phyloP scores from a whole-genome alignment of 495 filamentous ascomycete species.

The Rostrohypoxylon terebratum region DNA sequence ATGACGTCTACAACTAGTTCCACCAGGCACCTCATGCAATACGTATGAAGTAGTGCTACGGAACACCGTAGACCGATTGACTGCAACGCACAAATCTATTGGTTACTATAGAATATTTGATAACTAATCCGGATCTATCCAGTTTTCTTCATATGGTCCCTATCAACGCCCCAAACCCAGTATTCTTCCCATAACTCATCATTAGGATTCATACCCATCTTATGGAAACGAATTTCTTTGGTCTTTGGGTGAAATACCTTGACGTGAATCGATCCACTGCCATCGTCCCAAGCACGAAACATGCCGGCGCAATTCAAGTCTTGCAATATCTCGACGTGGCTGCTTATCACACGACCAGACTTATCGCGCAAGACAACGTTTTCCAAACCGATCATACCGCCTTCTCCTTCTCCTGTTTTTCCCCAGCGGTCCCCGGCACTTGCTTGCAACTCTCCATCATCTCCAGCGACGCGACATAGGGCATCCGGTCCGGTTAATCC shows the following conservation, averaged over 20 bases:
- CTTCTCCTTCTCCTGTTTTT: slow-evolving; percentile 81
- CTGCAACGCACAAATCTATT: no score
- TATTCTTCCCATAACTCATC: slow-evolving; percentile 17
- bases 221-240: slow-evolving; percentile 2
- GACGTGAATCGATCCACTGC: slow-evolving; percentile 68
- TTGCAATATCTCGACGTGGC: slow-evolving; percentile 65
- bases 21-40: no score
- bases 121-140: slow-evolving; percentile 23
- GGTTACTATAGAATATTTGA: not conserved
- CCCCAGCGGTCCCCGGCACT: slow-evolving; percentile 83
- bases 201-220: not conserved
- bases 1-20: no score
- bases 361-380: slow-evolving; percentile 59
- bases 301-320: slow-evolving; percentile 92
- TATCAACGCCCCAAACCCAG: slow-evolving; percentile 35
- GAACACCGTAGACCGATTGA: no score
- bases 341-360: slow-evolving; percentile 56
- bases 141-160: slow-evolving; percentile 31
- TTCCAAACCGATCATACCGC: slow-evolving; percentile 91
- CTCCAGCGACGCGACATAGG: slow-evolving; percentile 72
- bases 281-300: slow-evolving; percentile 84
- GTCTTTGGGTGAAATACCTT: slow-evolving; percentile 67
- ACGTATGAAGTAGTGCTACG: no score
- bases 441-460: slow-evolving; percentile 77
- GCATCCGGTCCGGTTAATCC: slow-evolving; percentile 60